Conservation (phyloP, 257 asterid genomes). For the Gentiana dahurica region DNA sequence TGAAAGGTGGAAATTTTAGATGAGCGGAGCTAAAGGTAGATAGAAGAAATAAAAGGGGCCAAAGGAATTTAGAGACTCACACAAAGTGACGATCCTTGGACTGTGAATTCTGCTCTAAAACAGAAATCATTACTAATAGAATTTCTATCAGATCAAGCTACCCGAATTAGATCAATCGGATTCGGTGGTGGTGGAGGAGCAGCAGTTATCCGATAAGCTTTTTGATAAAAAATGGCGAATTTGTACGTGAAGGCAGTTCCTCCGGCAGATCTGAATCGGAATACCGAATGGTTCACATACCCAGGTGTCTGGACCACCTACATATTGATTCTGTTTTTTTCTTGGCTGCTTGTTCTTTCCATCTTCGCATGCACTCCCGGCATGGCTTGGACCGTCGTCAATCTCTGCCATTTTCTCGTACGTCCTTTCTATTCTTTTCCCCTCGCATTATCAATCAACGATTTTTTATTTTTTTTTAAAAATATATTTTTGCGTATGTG, state of each 20-base stretch:
- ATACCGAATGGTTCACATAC: conserved; percentile 93
- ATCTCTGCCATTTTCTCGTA: conserved; percentile 69
- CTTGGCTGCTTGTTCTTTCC: conserved; percentile 78
- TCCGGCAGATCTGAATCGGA: conserved; percentile 82
- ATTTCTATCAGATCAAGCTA: too few relatives aligned
- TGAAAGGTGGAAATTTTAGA: too few relatives aligned
- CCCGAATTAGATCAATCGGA: too few relatives aligned
- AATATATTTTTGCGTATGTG: background rate
- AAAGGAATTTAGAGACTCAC: too few relatives aligned
- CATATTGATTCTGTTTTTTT: conserved; percentile 71
- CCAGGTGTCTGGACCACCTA: conserved; percentile 98
- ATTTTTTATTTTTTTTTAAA: too few relatives aligned
- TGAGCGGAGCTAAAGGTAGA: too few relatives aligned
- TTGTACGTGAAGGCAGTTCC: conserved; percentile 76
- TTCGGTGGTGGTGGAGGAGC: conserved; percentile 7
- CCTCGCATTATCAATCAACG: conserved; percentile 5
- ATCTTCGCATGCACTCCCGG: conserved; percentile 79
- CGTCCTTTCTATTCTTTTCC: background rate
- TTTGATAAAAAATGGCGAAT: conserved; percentile 42
- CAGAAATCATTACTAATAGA: too few relatives aligned
- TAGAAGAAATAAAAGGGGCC: too few relatives aligned
- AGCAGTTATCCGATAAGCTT: conserved; percentile 17
- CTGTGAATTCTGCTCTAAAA: too few relatives aligned
- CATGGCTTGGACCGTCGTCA: conserved; percentile 89
- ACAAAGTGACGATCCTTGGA: too few relatives aligned